These are phyloP conservation scores for Apodospora peruviana DNA, from an alignment of 495 filamentous ascomycete genomes.

Conservation along the genomic window DNA sequence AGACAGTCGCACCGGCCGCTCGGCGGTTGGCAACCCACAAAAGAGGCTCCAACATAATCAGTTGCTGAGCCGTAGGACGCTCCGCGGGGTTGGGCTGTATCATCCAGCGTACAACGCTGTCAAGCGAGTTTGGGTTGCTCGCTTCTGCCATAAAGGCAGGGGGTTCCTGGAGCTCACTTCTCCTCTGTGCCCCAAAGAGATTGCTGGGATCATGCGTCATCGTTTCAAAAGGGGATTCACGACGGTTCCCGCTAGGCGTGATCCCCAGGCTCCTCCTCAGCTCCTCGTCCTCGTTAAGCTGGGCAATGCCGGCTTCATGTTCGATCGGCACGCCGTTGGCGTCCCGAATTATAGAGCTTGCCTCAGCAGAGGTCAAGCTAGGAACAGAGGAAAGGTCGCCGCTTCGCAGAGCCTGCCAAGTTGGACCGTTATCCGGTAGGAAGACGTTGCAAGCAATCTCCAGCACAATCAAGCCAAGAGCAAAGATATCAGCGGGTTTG, in stretches of 20 bases:
- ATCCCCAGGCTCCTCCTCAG: background rate
- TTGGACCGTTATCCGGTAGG: conserved; percentile 83
- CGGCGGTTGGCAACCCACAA: conserved; percentile 71
- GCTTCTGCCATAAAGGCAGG: conserved; percentile 81
- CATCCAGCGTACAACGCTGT: conserved; percentile 85
- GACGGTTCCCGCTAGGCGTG: conserved; percentile 7
- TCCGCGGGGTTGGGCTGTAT: conserved; percentile 66
- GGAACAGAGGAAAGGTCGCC: conserved; percentile 85
- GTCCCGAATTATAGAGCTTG: conserved; percentile 65
- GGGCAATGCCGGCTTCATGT: conserved; percentile 31
- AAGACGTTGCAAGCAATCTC: conserved; percentile 90
- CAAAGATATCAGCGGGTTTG: conserved; percentile 89
- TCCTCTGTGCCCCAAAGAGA: conserved; percentile 45
- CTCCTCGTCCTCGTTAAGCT: conserved; percentile 26
- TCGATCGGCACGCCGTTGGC: conserved; percentile 59
- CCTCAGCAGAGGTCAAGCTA: conserved; percentile 71
- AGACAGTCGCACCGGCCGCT: conserved; percentile 81
- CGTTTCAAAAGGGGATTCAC: conserved; percentile 19
- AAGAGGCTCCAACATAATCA: conserved; percentile 62
- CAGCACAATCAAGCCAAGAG: conserved; percentile 86
- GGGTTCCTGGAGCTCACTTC: conserved; percentile 66
- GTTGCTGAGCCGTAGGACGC: conserved; percentile 67
- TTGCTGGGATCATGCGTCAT: conserved; percentile 29
- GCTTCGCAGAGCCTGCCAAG: conserved; percentile 80
- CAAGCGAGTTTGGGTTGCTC: conserved; percentile 63